A percentile compares a stretch with the other conserved stretches of the same genome.
phyloP scores from a whole-genome alignment of 1,139 yeast species.

The Lodderomyces margitis region DNA sequence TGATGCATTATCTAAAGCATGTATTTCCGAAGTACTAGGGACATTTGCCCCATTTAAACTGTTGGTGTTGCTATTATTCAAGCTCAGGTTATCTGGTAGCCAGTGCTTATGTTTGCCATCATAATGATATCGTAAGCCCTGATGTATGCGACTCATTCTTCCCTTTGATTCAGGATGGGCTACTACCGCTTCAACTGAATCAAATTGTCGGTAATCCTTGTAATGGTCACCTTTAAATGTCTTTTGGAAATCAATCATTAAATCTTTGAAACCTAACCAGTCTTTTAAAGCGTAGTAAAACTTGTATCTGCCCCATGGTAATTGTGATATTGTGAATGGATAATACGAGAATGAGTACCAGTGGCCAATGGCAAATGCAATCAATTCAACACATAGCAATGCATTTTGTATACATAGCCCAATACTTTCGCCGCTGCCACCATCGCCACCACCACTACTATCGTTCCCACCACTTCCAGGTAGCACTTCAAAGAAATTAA shows the following conservation, averaged over 20 bases:
- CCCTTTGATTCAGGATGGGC: slow-evolving; percentile 70
- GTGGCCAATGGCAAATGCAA: slow-evolving; percentile 85
- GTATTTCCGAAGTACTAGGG: slow-evolving; percentile 30
- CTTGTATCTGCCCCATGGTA: slow-evolving; percentile 69
- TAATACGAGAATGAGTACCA: slow-evolving; percentile 79
- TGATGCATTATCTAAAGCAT: slow-evolving; percentile 30
- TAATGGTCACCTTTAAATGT: slow-evolving; percentile 77
- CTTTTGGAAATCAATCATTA: slow-evolving; percentile 69
- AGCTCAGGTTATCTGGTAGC: slow-evolving; percentile 50
- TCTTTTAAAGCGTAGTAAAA: slow-evolving; percentile 68
- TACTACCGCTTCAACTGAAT: slow-evolving; percentile 68
- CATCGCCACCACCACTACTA: slow-evolving; percentile 20
- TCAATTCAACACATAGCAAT: slow-evolving; percentile 76
- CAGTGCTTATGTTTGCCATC: slow-evolving; percentile 85
- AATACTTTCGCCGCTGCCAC: slow-evolving; percentile 35
- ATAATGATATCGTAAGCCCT: slow-evolving; percentile 78
- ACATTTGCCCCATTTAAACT: slow-evolving; percentile 12
- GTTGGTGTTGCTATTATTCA: slow-evolving; percentile 13
- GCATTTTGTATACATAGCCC: slow-evolving; percentile 73
- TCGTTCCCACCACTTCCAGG: slow-evolving; percentile 23
- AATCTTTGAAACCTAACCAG: slow-evolving; percentile 71
- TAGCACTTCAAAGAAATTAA: slow-evolving; percentile 56
- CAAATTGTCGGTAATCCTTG: slow-evolving; percentile 75
- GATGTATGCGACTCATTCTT: slow-evolving; percentile 68
- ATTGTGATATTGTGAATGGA: slow-evolving; percentile 59